These are phyloP conservation scores for Phytophthora hybrid DNA, from an alignment of 352 stramenopile genomes.

Conservation along the genomic window DNA sequence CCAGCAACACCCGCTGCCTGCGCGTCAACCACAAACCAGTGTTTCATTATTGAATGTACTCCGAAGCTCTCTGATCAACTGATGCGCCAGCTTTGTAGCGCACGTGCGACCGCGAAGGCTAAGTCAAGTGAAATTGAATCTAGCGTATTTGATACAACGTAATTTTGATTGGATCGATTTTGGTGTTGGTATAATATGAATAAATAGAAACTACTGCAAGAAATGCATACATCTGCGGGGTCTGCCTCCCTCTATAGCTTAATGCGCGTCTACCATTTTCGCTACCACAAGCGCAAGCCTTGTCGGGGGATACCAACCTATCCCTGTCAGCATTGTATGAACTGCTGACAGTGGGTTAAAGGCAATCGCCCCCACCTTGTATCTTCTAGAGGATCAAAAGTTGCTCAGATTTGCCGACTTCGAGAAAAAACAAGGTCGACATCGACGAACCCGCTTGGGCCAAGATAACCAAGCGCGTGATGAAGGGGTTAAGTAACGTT, in stretches of 20 bases:
- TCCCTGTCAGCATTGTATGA: neutral
- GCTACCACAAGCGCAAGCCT: neutral
- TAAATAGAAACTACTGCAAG: too few species aligned
- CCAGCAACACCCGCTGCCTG: neutral
- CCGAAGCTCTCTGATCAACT: constrained; percentile 6
- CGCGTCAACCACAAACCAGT: neutral
- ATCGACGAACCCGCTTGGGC: too few species aligned
- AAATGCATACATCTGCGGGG: neutral
- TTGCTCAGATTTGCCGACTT: too few species aligned
- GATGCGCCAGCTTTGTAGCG: neutral
- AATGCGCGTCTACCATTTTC: neutral
- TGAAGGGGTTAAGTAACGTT: too few species aligned
- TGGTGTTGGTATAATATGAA: neutral
- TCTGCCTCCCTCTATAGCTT: neutral
- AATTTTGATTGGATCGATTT: neutral
- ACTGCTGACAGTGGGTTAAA: neutral
- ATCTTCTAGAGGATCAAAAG: too few species aligned
- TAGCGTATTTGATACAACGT: neutral
- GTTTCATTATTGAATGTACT: constrained; percentile 1
- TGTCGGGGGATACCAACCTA: neutral
- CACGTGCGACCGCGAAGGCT: neutral
- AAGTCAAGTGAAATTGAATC: neutral
- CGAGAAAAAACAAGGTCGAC: too few species aligned
- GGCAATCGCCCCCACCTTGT: neutral
- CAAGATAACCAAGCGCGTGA: too few species aligned